Evolutionary conservation across 139 green algal genomes (phyloP), one percentile per base, ranked within the genome.

Genomic region (Tetratostichococcus sp.): DNA sequence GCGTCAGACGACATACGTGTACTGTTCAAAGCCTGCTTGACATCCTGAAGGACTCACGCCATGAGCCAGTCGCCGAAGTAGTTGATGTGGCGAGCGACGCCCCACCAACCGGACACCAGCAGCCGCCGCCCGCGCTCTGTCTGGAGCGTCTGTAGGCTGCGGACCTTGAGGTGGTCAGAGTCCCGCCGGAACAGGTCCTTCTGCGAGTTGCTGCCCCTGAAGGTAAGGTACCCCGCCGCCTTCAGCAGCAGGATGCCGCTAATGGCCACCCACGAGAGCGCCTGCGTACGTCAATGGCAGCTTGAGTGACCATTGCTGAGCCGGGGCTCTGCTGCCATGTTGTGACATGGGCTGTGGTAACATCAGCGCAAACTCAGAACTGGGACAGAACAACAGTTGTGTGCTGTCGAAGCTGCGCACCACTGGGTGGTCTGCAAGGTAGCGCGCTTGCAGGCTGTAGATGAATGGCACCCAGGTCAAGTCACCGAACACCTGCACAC

Each of bases 381-480:
- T n/a, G n/a, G n/a, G n/a, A n/a, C 35, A 77, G 25, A 8, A 66
- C 25, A 30, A 8, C 11, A 66, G 23, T 6, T 6, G 58, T 26
- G 11, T 50, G 39, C 6, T 50, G 39, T 50, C 8, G 39, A 11
- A 6, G 11, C 11, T 50, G 39, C 11, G 39, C 39, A 50, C 8
- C 39, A 50, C 76, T 1, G 86, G 80, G 62, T 88, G 57, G 78
- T 94, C 84, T 50, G 90, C 87, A 65, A 97, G 80, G 83, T 91
- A 95, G 2, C 90, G 82, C 0, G 95, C 85, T 43, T 95, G 88
- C 32, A 97, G 80, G 43, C 86, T 88, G 88, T 98, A 99, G 16
- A 89, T 96, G 88, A 99, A 98, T 28, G 96, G 95, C 77, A 99
- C 94, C 93, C 91, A 98, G 1, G 92, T 86, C 14, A 98, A 84